Evolutionary conservation across 768 basidiomycete species (phyloP).

Genomic region (Trametes elegans): DNA sequence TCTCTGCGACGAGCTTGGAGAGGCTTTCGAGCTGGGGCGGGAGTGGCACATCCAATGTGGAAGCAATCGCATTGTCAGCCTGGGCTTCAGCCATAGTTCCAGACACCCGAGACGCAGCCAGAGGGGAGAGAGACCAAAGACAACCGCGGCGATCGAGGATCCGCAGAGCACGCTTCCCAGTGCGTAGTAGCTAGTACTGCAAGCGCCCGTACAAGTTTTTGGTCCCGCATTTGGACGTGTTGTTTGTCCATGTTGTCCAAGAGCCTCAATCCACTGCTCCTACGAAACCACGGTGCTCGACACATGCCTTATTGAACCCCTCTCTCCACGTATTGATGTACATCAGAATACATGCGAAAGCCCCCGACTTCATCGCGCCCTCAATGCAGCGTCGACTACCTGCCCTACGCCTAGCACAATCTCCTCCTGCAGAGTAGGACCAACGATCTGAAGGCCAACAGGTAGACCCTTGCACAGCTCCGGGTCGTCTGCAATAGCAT

Average conservation of each 20-base stretch:
- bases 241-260: constrained; percentile 21
- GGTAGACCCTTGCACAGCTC: constrained; percentile 35
- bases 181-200: not conserved
- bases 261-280: constrained; percentile 13
- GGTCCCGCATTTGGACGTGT: constrained; percentile 6
- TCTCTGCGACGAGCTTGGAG: constrained; percentile 52
- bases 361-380: not conserved
- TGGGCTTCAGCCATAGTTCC: not conserved
- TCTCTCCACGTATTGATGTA: not conserved
- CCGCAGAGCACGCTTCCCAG: not conserved
- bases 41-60: constrained; percentile 19
- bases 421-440: constrained; percentile 37
- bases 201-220: constrained; percentile 16
- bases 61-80: not conserved
- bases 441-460: constrained; percentile 36
- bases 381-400: constrained; percentile 29
- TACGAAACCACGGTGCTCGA: not conserved
- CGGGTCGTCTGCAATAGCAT: constrained; percentile 37
- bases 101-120: not conserved
- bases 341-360: no score
- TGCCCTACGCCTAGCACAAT: constrained; percentile 33
- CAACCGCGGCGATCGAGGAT: not conserved
- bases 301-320: not conserved
- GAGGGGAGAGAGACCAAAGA: not conserved
- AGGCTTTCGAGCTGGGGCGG: constrained; percentile 47